These are phyloP conservation scores for Zymoseptoria passerinii DNA, from an alignment of 2,329 filamentous ascomycete genomes.

Conservation along the genomic window DNA sequence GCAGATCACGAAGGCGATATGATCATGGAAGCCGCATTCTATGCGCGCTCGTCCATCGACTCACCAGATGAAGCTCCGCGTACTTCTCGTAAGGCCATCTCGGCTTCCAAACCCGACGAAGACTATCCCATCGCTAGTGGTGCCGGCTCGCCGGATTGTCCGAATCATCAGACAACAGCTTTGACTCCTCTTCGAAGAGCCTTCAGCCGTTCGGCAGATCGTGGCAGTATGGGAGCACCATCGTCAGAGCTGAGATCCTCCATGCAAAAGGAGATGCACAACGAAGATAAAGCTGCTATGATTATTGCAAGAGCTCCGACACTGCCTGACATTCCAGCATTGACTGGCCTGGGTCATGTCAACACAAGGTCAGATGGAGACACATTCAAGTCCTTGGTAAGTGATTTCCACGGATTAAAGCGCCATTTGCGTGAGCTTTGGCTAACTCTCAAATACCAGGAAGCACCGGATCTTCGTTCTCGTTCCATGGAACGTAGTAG, in stretches of 20 bases:
- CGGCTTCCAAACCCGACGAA: neutral
- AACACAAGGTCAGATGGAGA: neutral
- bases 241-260: neutral
- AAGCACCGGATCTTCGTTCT: neutral
- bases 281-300: neutral
- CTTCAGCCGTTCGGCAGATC: no score
- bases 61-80: no score
- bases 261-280: neutral
- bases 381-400: neutral
- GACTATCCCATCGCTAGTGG: neutral
- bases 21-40: neutral
- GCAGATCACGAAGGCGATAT: neutral
- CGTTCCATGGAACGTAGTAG: neutral
- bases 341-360: neutral
- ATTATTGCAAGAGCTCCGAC: neutral
- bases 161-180: neutral
- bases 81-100: neutral
- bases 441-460: neutral
- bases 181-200: neutral
- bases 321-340: neutral
- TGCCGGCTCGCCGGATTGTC: neutral
- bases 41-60: neutral
- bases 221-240: neutral
- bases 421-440: neutral
- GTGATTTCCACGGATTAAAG: neutral